A percentile compares a stretch with the other conserved stretches of the same genome.
phyloP scores from a whole-genome alignment of 176 grass and related monocot genomes.

The Rhynchospora breviuscula region DNA sequence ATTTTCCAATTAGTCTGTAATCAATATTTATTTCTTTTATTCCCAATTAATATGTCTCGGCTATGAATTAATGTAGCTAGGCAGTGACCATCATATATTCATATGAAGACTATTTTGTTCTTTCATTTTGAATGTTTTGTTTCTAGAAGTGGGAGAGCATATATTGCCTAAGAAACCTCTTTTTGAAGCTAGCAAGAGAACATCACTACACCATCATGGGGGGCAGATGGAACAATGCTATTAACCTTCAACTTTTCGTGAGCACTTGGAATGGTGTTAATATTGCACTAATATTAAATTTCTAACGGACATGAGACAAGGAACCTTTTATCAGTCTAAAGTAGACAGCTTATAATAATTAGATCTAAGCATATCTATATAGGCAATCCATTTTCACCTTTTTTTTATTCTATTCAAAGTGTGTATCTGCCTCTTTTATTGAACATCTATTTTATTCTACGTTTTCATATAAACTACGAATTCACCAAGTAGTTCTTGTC shows the following conservation, averaged over 20 bases:
- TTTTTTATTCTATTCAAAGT: not conserved
- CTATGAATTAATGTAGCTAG: not conserved
- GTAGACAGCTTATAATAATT: slow-evolving; percentile 23
- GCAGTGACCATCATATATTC: not conserved
- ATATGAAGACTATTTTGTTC: not conserved
- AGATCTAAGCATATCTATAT: slow-evolving; percentile 5
- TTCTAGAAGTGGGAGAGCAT: slow-evolving; percentile 24
- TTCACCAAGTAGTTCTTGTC: not conserved
- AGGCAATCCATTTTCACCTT: not conserved
- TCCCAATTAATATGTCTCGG: not conserved
- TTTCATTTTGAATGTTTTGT: slow-evolving; percentile 14
- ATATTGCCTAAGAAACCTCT: slow-evolving; percentile 28
- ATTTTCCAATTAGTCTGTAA: not conserved
- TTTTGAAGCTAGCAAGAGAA: slow-evolving; percentile 31
- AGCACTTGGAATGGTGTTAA: slow-evolving; percentile 54
- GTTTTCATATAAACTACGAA: not conserved
- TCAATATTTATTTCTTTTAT: not conserved
- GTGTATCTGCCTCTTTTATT: not conserved
- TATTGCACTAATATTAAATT: slow-evolving; percentile 36
- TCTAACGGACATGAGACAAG: slow-evolving; percentile 52
- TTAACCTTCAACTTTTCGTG: slow-evolving; percentile 62
- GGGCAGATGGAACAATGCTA: slow-evolving; percentile 84
- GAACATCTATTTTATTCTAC: not conserved
- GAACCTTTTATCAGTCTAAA: slow-evolving; percentile 61
- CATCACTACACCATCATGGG: slow-evolving; percentile 68